A percentile compares a stretch with the other conserved stretches of the same genome.
Conservation (phyloP, 345 rosid species). For the Eucalyptus sp. region DNA sequence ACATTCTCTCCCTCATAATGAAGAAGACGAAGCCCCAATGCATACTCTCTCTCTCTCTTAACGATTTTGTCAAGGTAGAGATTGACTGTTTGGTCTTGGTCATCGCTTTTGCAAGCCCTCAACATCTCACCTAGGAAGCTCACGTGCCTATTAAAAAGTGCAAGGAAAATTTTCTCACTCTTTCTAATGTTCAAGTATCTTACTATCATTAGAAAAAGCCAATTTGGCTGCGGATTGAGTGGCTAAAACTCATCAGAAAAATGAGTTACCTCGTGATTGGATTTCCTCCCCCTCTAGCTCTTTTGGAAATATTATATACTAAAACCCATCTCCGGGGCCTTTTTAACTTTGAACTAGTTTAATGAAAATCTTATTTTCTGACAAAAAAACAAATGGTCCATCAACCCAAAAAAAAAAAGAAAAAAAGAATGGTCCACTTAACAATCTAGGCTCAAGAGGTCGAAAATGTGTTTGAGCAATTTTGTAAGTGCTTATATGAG, state of each 20-base stretch:
- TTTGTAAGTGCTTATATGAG: neutral
- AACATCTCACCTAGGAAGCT: neutral
- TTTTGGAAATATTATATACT: too few species aligned
- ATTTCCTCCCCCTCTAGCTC: neutral
- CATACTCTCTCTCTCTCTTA: neutral
- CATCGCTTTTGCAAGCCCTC: too few species aligned
- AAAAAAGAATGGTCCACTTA: neutral
- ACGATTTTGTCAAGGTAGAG: neutral
- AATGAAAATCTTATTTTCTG: neutral
- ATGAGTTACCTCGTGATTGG: neutral
- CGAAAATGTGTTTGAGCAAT: neutral
- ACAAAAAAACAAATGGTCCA: too few species aligned
- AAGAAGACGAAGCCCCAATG: neutral
- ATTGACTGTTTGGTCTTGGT: neutral
- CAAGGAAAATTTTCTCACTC: neutral
- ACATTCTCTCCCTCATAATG: neutral
- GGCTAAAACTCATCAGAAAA: neutral
- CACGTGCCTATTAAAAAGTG: neutral
- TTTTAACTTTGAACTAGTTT: neutral
- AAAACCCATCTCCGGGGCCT: neutral
- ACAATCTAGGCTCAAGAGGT: neutral
- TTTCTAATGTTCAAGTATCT: neutral
- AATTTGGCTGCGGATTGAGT: neutral
- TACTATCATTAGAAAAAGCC: neutral
- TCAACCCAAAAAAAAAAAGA: too few species aligned